Evolutionary conservation across 148 eudicot genomes (phyloP).

Genomic region (Fagopyrum esculentum): DNA sequence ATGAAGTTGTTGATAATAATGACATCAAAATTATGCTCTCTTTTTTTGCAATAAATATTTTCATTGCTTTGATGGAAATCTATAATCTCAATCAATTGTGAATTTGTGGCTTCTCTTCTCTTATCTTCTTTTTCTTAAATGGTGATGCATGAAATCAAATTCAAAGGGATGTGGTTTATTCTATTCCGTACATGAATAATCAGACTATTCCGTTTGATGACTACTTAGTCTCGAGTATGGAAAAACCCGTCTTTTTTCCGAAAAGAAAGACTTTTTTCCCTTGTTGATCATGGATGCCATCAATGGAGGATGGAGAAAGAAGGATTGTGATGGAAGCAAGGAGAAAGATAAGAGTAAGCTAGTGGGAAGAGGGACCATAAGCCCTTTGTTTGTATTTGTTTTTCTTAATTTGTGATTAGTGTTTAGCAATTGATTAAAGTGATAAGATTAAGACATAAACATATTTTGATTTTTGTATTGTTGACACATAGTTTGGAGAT

Average conservation of each 20-base stretch:
- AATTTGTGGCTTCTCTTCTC: background rate
- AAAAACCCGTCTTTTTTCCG: background rate
- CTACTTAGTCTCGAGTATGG: background rate
- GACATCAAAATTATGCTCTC: background rate
- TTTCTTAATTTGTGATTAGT: no score
- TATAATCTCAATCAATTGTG: background rate
- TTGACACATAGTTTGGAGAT: no score
- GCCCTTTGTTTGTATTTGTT: background rate
- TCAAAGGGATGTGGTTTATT: background rate
- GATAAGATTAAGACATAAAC: background rate
- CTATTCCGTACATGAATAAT: background rate
- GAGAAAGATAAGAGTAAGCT: background rate
- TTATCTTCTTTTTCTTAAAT: background rate
- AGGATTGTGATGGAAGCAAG: background rate
- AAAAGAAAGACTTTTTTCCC: background rate
- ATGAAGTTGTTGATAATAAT: background rate
- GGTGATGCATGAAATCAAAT: background rate
- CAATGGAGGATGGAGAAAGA: background rate
- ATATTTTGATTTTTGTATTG: no score
- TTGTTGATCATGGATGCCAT: background rate
- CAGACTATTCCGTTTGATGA: no score
- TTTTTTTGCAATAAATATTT: background rate
- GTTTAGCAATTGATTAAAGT: background rate
- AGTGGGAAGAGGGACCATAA: slow-evolving; percentile 3
- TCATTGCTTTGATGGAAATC: background rate